Conservation (phyloP, 768 basidiomycete genomes). For the Kwoniella mangroviensis region DNA sequence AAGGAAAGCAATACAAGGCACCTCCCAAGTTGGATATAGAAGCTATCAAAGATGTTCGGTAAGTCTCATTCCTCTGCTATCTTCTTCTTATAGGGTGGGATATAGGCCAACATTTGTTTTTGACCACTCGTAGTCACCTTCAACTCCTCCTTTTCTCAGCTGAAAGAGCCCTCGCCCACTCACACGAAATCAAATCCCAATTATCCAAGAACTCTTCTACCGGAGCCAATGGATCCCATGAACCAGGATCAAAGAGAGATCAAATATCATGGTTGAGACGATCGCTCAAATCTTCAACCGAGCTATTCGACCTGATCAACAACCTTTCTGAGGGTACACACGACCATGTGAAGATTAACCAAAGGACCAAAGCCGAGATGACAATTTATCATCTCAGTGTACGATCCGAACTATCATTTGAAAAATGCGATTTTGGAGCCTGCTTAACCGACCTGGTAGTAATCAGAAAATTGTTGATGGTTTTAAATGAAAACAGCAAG, state of each 20-base stretch:
- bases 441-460: constrained; percentile 75
- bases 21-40: constrained; percentile 70
- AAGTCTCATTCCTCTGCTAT: constrained; percentile 50
- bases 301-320: constrained; percentile 60
- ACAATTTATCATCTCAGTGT: constrained; percentile 78
- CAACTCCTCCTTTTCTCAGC: constrained; percentile 86
- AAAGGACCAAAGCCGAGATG: constrained; percentile 67
- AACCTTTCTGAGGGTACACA: constrained; percentile 66
- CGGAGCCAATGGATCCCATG: no score
- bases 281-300: constrained; percentile 39
- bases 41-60: constrained; percentile 85
- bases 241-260: constrained; percentile 29
- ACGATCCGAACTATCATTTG: constrained; percentile 80
- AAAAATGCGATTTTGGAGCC: constrained; percentile 72
- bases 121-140: constrained; percentile 24
- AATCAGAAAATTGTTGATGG: constrained; percentile 69
- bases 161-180: constrained; percentile 88
- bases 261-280: constrained; percentile 53
- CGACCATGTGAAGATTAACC: constrained; percentile 68
- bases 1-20: constrained; percentile 88
- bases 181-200: constrained; percentile 72
- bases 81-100: no score
- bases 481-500: constrained; percentile 59
- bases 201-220: constrained; percentile 61
- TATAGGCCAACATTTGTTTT: no score